Evolutionary conservation across 208 protist genomes (phyloP).

Genomic region (Leptomonas seymouri): DNA sequence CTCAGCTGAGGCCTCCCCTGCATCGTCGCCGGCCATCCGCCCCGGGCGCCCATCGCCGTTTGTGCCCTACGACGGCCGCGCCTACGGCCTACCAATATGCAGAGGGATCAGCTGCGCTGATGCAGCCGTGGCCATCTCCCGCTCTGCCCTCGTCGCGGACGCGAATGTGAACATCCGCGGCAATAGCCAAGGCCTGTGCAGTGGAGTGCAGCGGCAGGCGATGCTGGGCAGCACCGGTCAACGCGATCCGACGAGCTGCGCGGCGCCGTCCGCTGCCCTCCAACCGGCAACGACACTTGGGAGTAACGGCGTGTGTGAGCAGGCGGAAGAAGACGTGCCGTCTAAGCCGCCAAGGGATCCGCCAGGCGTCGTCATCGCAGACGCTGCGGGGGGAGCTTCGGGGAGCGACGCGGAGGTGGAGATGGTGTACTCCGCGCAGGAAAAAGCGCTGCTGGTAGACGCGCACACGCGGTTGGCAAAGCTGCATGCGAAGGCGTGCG

Average conservation of each 20-base stretch:
- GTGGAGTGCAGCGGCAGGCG: background rate
- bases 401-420: background rate
- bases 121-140: background rate
- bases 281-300: background rate
- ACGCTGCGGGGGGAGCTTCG: slow-evolving; percentile 1
- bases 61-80: slow-evolving; percentile 50
- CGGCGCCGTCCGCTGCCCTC: background rate
- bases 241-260: background rate
- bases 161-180: background rate
- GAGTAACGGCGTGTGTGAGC: background rate
- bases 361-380: no score
- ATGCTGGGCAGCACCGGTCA: background rate
- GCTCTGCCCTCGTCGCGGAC: background rate
- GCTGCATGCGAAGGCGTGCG: slow-evolving; percentile 8
- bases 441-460: slow-evolving; percentile 22
- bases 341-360: background rate
- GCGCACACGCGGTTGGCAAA: slow-evolving; percentile 18
- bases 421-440: slow-evolving; percentile 14
- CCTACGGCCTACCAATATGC: slow-evolving; percentile 44
- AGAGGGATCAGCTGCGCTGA: slow-evolving; percentile 12
- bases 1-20: background rate
- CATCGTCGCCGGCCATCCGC: background rate
- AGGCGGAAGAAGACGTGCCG: background rate
- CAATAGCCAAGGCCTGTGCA: background rate
- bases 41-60: slow-evolving; percentile 24